These are phyloP conservation scores for Posidonia australis DNA, from an alignment of 106 monocot genomes.

Conservation along the genomic window DNA sequence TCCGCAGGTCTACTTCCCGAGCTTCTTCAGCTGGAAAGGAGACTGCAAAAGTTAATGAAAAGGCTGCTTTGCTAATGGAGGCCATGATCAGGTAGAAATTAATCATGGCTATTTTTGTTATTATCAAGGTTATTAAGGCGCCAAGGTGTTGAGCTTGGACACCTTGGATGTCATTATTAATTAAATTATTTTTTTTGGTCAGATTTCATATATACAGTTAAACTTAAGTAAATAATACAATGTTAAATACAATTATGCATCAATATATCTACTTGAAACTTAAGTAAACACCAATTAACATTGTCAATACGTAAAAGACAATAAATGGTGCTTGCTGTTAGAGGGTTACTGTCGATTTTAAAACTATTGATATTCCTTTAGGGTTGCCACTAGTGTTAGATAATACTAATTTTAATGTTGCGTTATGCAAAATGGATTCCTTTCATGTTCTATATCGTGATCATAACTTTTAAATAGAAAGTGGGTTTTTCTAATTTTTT, in stretches of 20 bases:
- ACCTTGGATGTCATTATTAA: too few species aligned
- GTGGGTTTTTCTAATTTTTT: too few species aligned
- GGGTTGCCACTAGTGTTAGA: not conserved
- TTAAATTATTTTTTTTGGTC: too few species aligned
- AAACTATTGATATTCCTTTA: not conserved
- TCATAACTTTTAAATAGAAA: too few species aligned
- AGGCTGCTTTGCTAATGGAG: constrained; percentile 48
- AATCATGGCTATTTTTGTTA: not conserved
- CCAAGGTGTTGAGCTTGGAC: too few species aligned
- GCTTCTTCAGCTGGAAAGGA: constrained; percentile 11
- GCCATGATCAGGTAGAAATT: constrained; percentile 21
- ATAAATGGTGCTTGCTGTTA: not conserved
- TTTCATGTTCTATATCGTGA: too few species aligned
- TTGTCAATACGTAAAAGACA: not conserved
- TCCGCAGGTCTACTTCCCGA: constrained; percentile 18
- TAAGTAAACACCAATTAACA: too few species aligned
- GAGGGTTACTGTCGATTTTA: not conserved
- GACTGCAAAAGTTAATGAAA: constrained; percentile 31
- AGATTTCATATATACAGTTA: too few species aligned
- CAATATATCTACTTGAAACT: not conserved
- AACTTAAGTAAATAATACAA: too few species aligned
- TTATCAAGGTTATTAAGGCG: too few species aligned
- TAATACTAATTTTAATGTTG: too few species aligned
- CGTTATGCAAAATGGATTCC: too few species aligned
- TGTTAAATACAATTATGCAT: not conserved